Base-by-base conservation (phyloP, 306 rosid species). In the barrel medic (Medicago truncatula) region DNA sequence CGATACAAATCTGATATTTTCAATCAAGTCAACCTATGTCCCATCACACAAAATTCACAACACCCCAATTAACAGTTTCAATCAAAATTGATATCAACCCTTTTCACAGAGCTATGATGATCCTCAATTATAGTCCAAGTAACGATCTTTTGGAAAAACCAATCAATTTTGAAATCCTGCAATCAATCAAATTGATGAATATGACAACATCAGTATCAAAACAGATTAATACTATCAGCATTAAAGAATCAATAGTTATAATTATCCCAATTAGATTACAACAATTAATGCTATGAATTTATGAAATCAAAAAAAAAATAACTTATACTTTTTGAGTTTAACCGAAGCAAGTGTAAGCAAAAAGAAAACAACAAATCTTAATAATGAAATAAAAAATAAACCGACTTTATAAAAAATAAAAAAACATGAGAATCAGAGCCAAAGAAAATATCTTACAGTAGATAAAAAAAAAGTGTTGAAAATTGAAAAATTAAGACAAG, bases 81-180 rank as follows among this genome's bases (percentile, higher is more conserved):
- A 65, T 67, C 67, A 77, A 81, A 77, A 61, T 63, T 44, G 65
- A 68, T 8, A 43, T n/a, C 25, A 77, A 61, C 64, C 57, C 77
- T 78, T 63, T 40, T 7, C 36, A 57, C 62, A 54, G 12, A 56
- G 52, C 46, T n/a, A 10, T 4, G 1, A 3, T 43, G 16, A 23
- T 67, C 47, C 73, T 23, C 44, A 59, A 59, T 50, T n/a, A 46
- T 12, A 66, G 40, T 70, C 73, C 68, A 25, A 47, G 36, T 71
- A 76, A 59, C 31, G 20, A 76, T 46, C 62, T 61, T 49, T 46
- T 53, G 52, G 21, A 23, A 64, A 46, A 78, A 61, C 67, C 75
- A 87, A 77, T 73, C 70, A 41, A 57, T 71, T 54, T 72, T 36
- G 50, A 31, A 82, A 74, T 76, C 92, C 98, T 90, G 96, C 75